phyloP scores from a whole-genome alignment of 345 rosid species.

The Atalantia buxifolia region DNA sequence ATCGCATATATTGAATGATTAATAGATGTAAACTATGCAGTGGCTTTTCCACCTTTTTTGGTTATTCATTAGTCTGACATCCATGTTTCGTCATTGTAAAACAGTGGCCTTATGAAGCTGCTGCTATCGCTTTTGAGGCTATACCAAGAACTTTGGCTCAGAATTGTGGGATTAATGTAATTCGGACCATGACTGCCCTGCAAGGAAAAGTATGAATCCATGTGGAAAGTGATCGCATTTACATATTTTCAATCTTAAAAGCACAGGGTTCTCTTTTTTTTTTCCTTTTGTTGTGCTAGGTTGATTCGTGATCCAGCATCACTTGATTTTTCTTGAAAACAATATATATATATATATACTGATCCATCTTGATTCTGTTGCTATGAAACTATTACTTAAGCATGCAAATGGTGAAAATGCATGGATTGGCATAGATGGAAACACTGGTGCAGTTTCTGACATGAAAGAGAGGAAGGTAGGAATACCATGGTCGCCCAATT shows the following conservation, averaged over 20 bases:
- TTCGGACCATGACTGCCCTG: conserved; percentile 76
- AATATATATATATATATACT: neutral
- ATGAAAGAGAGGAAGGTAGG: conserved; percentile 84
- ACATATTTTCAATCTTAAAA: neutral
- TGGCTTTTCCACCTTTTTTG: neutral
- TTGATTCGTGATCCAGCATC: no score
- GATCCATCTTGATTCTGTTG: neutral
- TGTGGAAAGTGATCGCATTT: neutral
- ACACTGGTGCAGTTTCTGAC: conserved; percentile 83
- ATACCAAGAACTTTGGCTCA: conserved; percentile 88
- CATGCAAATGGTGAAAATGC: conserved; percentile 98
- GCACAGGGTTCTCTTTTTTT: neutral
- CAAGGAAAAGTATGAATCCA: conserved; percentile 74
- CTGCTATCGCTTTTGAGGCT: conserved; percentile 93
- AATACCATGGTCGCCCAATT: neutral
- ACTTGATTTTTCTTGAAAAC: neutral
- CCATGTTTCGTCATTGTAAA: conserved; percentile 14
- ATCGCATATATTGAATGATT: neutral
- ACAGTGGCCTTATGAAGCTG: conserved; percentile 99
- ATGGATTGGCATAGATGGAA: conserved; percentile 93
- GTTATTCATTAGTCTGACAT: neutral
- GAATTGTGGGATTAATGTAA: conserved; percentile 81
- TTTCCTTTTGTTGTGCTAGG: neutral
- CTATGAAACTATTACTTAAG: conserved; percentile 29
- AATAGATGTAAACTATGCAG: neutral